Conservation (phyloP, 2,329 filamentous ascomycete species). For the Cercospora sp. region DNA sequence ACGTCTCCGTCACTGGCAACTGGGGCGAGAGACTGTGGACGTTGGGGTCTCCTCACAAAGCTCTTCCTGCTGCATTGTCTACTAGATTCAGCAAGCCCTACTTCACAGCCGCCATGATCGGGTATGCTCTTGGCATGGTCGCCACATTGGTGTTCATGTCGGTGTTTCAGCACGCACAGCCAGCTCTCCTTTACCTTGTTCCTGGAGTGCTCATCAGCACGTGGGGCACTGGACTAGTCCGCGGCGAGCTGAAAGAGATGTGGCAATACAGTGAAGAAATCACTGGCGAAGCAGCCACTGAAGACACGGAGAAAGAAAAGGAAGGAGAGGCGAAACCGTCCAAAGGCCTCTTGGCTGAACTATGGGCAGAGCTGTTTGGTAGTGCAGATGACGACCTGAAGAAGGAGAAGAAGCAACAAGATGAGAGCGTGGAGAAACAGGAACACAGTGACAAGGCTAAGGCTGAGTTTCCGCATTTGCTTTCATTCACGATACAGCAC, state of each 20-base stretch:
- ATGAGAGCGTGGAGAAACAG: not conserved
- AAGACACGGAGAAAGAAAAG: conserved; percentile 21
- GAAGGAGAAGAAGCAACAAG: not conserved
- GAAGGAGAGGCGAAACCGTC: conserved; percentile 14
- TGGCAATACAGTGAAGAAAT: conserved; percentile 75
- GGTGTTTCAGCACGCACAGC: conserved; percentile 78
- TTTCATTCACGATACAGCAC: conserved; percentile 15
- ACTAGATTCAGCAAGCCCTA: conserved; percentile 76
- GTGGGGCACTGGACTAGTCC: conserved; percentile 70
- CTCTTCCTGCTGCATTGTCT: conserved; percentile 32
- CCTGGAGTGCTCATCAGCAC: conserved; percentile 75
- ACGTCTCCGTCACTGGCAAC: conserved; percentile 58
- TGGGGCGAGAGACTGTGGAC: conserved; percentile 89
- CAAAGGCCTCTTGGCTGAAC: conserved; percentile 16
- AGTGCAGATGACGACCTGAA: conserved; percentile 1
- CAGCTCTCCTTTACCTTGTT: conserved; percentile 88
- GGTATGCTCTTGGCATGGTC: conserved; percentile 77
- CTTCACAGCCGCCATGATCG: conserved; percentile 73
- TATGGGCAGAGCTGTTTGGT: conserved; percentile 20
- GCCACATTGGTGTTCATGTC: conserved; percentile 75
- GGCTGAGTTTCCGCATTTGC: conserved; percentile 9
- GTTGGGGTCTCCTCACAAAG: conserved; percentile 30
- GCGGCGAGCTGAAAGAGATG: conserved; percentile 72
- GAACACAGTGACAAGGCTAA: not conserved
- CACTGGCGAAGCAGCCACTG: conserved; percentile 44